Evolutionary conservation across 2,329 filamentous ascomycete species (phyloP).

Genomic region (Paecilomyces variotii): DNA sequence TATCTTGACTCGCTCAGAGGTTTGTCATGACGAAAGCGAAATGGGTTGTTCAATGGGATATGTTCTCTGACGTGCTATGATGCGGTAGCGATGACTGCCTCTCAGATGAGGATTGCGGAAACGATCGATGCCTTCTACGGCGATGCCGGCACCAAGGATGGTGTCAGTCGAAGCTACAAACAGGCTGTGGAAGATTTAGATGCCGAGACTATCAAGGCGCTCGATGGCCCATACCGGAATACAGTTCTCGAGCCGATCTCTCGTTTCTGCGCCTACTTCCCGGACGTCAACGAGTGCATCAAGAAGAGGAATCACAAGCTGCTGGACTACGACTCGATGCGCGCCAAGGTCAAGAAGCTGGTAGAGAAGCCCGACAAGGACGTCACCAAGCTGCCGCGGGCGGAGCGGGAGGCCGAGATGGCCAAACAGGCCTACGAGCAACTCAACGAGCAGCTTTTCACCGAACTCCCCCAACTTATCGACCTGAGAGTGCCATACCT

Average conservation of each 20-base stretch:
- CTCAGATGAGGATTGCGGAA: conserved; percentile 98
- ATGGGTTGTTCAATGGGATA: neutral
- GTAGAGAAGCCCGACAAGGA: conserved; percentile 99
- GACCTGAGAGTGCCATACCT: conserved; percentile 95
- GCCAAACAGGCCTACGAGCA: conserved; percentile 90
- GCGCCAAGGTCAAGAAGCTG: conserved; percentile 92
- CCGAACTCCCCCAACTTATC: conserved; percentile 89
- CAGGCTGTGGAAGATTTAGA: conserved; percentile 97
- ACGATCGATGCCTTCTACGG: conserved; percentile 99
- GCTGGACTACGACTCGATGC: conserved; percentile 93
- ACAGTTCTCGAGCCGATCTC: conserved; percentile 94
- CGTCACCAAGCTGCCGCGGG: conserved; percentile 86
- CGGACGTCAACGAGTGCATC: conserved; percentile 98
- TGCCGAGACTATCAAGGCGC: conserved; percentile 94
- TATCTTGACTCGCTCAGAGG: conserved; percentile 93
- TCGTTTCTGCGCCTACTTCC: conserved; percentile 96
- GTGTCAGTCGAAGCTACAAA: conserved; percentile 94
- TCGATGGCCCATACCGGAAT: conserved; percentile 91
- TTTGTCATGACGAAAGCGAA: conserved; percentile 28
- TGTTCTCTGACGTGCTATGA: neutral
- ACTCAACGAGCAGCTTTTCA: conserved; percentile 90
- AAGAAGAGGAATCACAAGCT: conserved; percentile 99
- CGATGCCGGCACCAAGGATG: conserved; percentile 87
- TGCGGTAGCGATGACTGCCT: conserved; percentile 86
- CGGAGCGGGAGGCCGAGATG: conserved; percentile 94